These are phyloP conservation scores for Boletales sp. DNA, from an alignment of 768 basidiomycete genomes.

Conservation along the genomic window DNA sequence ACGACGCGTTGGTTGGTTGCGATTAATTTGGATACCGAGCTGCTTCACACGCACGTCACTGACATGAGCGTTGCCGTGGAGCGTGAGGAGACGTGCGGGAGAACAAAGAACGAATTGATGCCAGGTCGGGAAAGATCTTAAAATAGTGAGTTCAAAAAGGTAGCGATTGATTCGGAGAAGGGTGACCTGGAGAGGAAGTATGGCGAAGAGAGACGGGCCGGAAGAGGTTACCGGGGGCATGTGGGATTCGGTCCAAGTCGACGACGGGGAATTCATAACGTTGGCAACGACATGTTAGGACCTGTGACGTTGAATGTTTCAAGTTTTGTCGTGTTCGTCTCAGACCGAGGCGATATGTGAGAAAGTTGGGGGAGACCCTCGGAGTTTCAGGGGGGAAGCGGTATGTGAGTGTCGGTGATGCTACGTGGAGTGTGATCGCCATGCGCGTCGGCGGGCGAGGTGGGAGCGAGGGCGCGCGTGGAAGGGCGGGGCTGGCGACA, in stretches of 20 bases:
- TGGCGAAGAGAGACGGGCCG: no score
- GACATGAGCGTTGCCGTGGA: conserved; percentile 38
- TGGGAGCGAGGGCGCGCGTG: no score
- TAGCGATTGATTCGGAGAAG: conserved; percentile 63
- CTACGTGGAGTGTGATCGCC: no score
- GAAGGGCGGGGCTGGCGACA: no score
- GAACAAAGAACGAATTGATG: background rate
- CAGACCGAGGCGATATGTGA: no score
- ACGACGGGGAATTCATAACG: no score
- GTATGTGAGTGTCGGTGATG: background rate
- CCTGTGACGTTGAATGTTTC: conserved; percentile 14
- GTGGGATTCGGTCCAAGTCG: no score
- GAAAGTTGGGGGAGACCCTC: no score
- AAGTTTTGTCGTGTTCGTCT: background rate
- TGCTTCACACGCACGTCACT: conserved; percentile 16
- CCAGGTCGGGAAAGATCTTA: conserved; percentile 3
- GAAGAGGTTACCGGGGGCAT: no score
- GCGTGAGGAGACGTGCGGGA: conserved; percentile 33
- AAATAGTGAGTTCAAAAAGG: conserved; percentile 53
- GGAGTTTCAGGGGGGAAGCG: background rate
- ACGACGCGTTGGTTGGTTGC: conserved; percentile 47
- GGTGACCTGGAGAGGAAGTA: conserved; percentile 44
- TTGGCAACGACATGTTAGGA: background rate
- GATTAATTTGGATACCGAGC: conserved; percentile 15
- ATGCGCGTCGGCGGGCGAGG: no score